These are phyloP conservation scores for Chrysopogon serrulatus DNA, from an alignment of 176 grass and related monocot genomes.

Conservation along the genomic window DNA sequence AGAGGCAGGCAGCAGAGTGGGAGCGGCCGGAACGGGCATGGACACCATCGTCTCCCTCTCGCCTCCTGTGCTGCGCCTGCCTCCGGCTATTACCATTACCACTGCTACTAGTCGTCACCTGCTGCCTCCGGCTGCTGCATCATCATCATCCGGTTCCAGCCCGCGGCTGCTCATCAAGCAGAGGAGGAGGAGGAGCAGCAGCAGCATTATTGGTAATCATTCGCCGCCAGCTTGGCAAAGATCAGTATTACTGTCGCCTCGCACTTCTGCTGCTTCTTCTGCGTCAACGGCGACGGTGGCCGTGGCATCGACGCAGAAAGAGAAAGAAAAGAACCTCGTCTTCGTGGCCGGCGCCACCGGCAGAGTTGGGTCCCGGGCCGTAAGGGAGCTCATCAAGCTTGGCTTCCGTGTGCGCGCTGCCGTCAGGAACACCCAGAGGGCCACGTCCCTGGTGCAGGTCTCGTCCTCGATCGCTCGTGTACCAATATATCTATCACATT, in stretches of 20 bases:
- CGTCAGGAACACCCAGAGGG: conserved; percentile 60
- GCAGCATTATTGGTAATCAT: no score
- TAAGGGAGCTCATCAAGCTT: conserved; percentile 79
- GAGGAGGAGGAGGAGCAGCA: no score
- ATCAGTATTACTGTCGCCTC: no score
- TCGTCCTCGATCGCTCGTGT: no score
- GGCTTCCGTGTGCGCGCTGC: conserved; percentile 81
- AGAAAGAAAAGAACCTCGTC: conserved; percentile 29
- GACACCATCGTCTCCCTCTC: conserved; percentile 6
- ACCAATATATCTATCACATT: no score
- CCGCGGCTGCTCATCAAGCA: neutral
- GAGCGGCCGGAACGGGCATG: neutral
- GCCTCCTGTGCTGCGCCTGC: neutral
- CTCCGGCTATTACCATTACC: no score
- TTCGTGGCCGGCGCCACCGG: conserved; percentile 48
- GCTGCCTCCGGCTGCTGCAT: no score
- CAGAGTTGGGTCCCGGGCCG: conserved; percentile 24
- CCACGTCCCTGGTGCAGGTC: conserved; percentile 61
- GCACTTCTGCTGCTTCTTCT: neutral
- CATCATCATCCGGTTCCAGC: neutral
- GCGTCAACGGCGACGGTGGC: neutral
- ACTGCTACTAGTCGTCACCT: no score
- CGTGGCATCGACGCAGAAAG: neutral
- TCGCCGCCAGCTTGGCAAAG: no score
- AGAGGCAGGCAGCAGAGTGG: neutral